These are phyloP conservation scores for Globisporangium echinulatum DNA, from an alignment of 352 stramenopile genomes.

Conservation along the genomic window DNA sequence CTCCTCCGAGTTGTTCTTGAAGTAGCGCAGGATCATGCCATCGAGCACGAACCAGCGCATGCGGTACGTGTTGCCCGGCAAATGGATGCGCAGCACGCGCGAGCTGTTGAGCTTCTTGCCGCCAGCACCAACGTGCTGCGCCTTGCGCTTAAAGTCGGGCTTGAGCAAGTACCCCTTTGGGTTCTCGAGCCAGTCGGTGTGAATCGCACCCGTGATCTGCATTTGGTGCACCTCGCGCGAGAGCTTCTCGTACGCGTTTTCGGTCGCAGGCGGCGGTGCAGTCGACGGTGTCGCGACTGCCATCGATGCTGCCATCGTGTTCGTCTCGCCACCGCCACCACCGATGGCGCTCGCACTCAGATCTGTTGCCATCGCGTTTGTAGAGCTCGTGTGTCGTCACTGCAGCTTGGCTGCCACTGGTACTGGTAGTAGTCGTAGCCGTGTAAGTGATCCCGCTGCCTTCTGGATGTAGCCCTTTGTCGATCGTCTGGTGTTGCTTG, in stretches of 20 bases:
- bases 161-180: constrained; percentile 85
- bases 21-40: constrained; percentile 86
- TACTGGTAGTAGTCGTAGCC: not conserved
- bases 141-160: constrained; percentile 84
- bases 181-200: constrained; percentile 88
- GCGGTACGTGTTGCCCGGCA: constrained; percentile 76
- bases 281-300: constrained; percentile 11
- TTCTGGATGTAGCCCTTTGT: no score
- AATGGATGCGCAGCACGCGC: constrained; percentile 64
- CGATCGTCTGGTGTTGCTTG: not conserved
- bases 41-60: constrained; percentile 86
- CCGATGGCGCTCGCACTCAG: constrained; percentile 42
- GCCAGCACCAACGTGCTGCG: constrained; percentile 77
- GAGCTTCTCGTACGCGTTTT: constrained; percentile 88
- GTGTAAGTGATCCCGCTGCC: no score
- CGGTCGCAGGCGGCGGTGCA: constrained; percentile 24
- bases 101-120: constrained; percentile 85
- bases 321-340: constrained; percentile 16
- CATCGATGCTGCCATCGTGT: constrained; percentile 9
- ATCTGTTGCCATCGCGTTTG: constrained; percentile 31
- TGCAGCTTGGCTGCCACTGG: not conserved
- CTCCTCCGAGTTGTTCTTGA: constrained; percentile 83
- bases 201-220: constrained; percentile 84
- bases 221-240: constrained; percentile 87
- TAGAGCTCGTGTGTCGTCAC: not conserved